Conservation (phyloP, 1,284 basidiomycete genomes). For the Puccinia coronata region DNA sequence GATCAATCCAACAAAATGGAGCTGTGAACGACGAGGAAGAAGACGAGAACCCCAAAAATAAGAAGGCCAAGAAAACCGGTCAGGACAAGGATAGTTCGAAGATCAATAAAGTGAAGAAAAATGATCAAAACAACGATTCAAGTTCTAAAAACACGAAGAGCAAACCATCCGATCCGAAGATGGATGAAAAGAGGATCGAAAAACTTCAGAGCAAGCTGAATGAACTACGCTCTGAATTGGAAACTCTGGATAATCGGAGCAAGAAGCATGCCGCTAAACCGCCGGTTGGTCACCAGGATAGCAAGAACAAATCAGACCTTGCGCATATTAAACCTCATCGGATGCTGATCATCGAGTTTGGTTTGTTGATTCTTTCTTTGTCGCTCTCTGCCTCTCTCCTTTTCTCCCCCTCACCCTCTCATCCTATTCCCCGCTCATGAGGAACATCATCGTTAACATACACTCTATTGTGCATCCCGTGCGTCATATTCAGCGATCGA, state of each 20-base stretch:
- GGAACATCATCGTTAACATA: background rate
- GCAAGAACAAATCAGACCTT: background rate
- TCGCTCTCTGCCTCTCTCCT: background rate
- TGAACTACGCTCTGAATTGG: slow-evolving; percentile 16
- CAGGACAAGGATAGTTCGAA: slow-evolving; percentile 55
- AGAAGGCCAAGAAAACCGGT: slow-evolving; percentile 60
- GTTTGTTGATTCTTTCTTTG: slow-evolving; percentile 61
- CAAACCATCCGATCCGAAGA: slow-evolving; percentile 38
- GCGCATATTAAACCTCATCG: slow-evolving; percentile 61
- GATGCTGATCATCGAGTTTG: slow-evolving; percentile 75
- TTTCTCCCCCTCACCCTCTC: background rate
- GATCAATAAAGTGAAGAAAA: slow-evolving; percentile 53
- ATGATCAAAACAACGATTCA: slow-evolving; percentile 58
- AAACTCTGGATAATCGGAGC: background rate
- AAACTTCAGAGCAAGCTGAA: slow-evolving; percentile 40
- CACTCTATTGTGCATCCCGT: background rate
- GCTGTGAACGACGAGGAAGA: slow-evolving; percentile 60
- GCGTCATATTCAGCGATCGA: slow-evolving; percentile 67
- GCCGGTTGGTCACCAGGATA: background rate
- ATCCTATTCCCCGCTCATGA: too few species aligned
- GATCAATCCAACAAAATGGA: slow-evolving; percentile 67
- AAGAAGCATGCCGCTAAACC: background rate
- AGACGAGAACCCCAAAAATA: slow-evolving; percentile 63
- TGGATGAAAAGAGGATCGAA: slow-evolving; percentile 47
- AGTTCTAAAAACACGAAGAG: slow-evolving; percentile 55